Conservation (phyloP, 768 basidiomycete species). For the Vararia minispora region DNA sequence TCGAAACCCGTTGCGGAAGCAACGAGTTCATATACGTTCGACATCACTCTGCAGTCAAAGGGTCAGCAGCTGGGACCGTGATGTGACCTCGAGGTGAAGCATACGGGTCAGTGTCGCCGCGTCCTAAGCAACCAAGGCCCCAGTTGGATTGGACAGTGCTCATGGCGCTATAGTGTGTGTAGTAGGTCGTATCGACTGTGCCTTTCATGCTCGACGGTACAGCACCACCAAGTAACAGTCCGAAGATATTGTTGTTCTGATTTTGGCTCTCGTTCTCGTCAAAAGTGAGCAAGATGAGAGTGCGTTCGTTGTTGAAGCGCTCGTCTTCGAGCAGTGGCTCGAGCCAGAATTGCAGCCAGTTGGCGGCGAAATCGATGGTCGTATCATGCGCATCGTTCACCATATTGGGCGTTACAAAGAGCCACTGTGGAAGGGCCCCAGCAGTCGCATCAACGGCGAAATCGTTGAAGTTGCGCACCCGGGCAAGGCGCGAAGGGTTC, state of each 20-base stretch:
- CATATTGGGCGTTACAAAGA: slow-evolving; percentile 50
- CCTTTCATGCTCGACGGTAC: slow-evolving; percentile 31
- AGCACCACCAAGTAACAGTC: slow-evolving; percentile 33
- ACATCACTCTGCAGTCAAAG: too few relatives aligned
- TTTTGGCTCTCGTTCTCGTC: slow-evolving; percentile 39
- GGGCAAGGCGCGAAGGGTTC: slow-evolving; percentile 27
- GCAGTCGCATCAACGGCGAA: slow-evolving; percentile 44
- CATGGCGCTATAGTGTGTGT: too few relatives aligned
- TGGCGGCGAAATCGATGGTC: slow-evolving; percentile 31
- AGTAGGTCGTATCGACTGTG: too few relatives aligned
- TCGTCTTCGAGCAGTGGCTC: slow-evolving; percentile 36
- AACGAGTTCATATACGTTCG: too few relatives aligned
- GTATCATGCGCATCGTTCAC: slow-evolving; percentile 55
- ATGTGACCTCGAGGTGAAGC: too few relatives aligned
- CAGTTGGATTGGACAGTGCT: too few relatives aligned
- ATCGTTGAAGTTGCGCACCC: slow-evolving; percentile 51
- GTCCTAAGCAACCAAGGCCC: too few relatives aligned
- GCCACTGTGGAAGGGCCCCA: slow-evolving; percentile 43
- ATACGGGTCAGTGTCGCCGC: too few relatives aligned
- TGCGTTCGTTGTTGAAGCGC: slow-evolving; percentile 41
- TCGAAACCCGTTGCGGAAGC: too few relatives aligned
- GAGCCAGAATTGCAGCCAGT: slow-evolving; percentile 41
- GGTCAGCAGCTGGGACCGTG: too few relatives aligned
- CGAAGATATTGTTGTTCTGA: slow-evolving; percentile 36
- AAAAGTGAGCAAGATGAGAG: slow-evolving; percentile 51